phyloP scores from a whole-genome alignment of 1,284 basidiomycete species.

The Polyporus tsugae region DNA sequence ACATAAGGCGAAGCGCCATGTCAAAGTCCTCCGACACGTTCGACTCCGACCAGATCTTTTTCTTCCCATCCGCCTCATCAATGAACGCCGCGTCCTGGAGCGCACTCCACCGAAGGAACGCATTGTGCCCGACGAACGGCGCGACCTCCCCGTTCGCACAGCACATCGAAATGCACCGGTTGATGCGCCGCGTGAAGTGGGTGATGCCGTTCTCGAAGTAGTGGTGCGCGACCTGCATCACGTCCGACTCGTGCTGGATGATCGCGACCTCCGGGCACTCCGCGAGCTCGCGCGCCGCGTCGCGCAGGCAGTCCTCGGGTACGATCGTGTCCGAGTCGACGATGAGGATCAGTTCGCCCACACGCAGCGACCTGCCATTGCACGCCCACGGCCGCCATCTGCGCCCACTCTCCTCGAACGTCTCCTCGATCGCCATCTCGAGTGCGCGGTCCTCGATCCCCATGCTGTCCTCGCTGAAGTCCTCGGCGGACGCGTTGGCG shows the following conservation, averaged over 20 bases:
- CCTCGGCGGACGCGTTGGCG: constrained; percentile 43
- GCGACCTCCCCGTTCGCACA: constrained; percentile 84
- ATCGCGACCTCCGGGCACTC: constrained; percentile 84
- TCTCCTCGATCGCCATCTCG: constrained; percentile 72
- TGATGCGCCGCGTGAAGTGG: constrained; percentile 84
- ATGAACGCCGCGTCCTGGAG: constrained; percentile 82
- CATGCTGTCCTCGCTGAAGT: constrained; percentile 15
- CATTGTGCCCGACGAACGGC: constrained; percentile 90
- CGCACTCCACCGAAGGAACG: constrained; percentile 86
- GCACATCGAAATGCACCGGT: constrained; percentile 78
- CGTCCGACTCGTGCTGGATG: constrained; percentile 86
- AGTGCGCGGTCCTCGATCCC: constrained; percentile 70
- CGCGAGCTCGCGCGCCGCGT: constrained; percentile 82
- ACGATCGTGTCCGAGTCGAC: constrained; percentile 89
- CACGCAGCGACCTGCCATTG: constrained; percentile 64
- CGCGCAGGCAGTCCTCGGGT: constrained; percentile 86
- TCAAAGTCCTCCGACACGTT: constrained; percentile 90
- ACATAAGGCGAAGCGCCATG: constrained; percentile 72
- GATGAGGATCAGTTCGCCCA: constrained; percentile 74
- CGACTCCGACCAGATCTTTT: constrained; percentile 85
- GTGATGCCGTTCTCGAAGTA: constrained; percentile 90
- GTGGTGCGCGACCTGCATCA: constrained; percentile 87
- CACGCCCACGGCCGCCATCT: constrained; percentile 71
- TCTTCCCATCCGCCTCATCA: constrained; percentile 67
- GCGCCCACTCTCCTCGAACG: constrained; percentile 61